Percentiles rank a stretch among this genome's conserved stretches.
Conservation (phyloP, 2,329 filamentous ascomycete genomes). For the Proliferodiscus dingleyae region DNA sequence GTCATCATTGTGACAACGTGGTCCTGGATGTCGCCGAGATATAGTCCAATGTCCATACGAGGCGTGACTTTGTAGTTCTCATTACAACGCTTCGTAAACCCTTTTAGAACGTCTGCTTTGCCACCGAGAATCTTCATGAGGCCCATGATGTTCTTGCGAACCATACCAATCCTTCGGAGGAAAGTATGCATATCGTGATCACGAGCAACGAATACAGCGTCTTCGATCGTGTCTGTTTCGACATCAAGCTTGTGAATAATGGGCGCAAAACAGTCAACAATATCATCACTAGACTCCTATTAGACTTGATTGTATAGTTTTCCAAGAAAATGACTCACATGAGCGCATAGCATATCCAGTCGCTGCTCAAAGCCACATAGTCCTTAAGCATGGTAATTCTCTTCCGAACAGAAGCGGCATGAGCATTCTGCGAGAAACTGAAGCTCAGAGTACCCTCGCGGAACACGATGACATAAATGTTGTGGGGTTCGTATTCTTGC, state of each 20-base stretch:
- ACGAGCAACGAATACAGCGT: constrained; percentile 88
- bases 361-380: constrained; percentile 88
- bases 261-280: constrained; percentile 92
- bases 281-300: constrained; percentile 66
- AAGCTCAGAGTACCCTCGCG: constrained; percentile 93
- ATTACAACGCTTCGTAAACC: constrained; percentile 98
- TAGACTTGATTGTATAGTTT: constrained; percentile 2
- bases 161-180: constrained; percentile 79
- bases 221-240: constrained; percentile 89
- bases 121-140: constrained; percentile 89
- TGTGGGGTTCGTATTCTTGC: constrained; percentile 87
- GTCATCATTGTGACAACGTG: constrained; percentile 99
- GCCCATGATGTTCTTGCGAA: constrained; percentile 91
- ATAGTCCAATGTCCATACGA: constrained; percentile 92
- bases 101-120: constrained; percentile 96
- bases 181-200: constrained; percentile 86
- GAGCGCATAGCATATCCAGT: constrained; percentile 98
- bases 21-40: constrained; percentile 96
- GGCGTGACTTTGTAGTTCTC: constrained; percentile 95
- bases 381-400: constrained; percentile 90
- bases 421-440: constrained; percentile 81
- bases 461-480: constrained; percentile 96
- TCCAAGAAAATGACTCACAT: constrained; percentile 58
- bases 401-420: constrained; percentile 83
- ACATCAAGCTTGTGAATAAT: constrained; percentile 81